phyloP scores from a whole-genome alignment of 202 grass and related monocot species.

The Sporobolus alterniflorus region DNA sequence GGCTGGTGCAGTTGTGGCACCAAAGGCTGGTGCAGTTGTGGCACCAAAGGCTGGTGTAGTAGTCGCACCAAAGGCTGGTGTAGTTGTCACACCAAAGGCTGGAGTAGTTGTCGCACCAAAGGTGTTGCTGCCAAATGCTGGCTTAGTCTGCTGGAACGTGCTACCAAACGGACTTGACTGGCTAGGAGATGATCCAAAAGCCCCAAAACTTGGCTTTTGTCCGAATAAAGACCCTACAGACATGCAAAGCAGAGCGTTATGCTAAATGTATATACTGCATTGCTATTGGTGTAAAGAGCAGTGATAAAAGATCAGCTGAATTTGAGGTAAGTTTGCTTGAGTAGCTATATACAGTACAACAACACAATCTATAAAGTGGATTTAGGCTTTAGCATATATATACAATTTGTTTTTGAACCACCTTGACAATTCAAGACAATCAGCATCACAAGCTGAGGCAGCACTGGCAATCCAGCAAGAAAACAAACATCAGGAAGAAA shows the following conservation, averaged over 20 bases:
- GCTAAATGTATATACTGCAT: constrained; percentile 25
- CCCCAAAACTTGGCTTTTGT: constrained; percentile 78
- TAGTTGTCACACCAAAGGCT: constrained; percentile 38
- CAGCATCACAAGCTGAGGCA: background rate
- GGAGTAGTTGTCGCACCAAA: constrained; percentile 58
- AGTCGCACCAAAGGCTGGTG: constrained; percentile 51
- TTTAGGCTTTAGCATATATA: no score
- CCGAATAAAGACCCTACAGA: constrained; percentile 86
- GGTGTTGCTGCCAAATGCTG: constrained; percentile 58
- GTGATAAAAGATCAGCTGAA: constrained; percentile 31
- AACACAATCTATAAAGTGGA: background rate
- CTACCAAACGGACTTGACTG: constrained; percentile 74
- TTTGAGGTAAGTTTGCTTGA: background rate
- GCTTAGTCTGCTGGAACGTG: constrained; percentile 80
- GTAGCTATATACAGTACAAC: no score
- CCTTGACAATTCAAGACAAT: constrained; percentile 1
- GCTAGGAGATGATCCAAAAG: constrained; percentile 76
- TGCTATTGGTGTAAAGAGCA: constrained; percentile 7
- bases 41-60: constrained; percentile 41
- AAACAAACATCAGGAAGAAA: background rate
- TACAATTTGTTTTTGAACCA: background rate
- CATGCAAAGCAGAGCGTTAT: constrained; percentile 5
- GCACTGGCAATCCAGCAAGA: background rate
- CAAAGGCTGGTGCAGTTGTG: background rate
- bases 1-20: background rate